A percentile compares a stretch with the other conserved stretches of the same genome.
Conservation (phyloP, 352 stramenopile genomes). For the Pseudoperonospora humuli region DNA sequence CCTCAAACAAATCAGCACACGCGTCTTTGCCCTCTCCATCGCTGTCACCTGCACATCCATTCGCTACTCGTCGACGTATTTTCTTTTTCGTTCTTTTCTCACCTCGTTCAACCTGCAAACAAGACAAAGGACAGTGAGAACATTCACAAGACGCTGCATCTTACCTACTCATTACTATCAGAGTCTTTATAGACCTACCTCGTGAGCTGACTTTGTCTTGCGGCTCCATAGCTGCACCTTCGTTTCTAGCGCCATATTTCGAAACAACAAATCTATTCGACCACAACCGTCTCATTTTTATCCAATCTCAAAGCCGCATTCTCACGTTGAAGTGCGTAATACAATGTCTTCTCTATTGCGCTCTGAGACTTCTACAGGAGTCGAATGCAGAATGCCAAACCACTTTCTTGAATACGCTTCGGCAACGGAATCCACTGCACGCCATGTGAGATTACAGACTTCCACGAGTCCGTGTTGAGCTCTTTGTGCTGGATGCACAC, state of each 20-base stretch:
- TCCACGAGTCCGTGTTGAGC: no score
- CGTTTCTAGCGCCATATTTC: constrained; percentile 19
- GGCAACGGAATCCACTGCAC: no score
- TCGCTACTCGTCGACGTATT: constrained; percentile 19
- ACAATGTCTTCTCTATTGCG: background rate
- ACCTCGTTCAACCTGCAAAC: constrained; percentile 3
- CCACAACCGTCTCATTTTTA: constrained; percentile 1
- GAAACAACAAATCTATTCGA: constrained; percentile 7
- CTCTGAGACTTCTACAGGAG: no score
- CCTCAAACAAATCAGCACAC: constrained; percentile 37
- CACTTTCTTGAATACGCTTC: no score
- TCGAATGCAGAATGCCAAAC: no score
- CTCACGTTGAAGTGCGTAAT: constrained; percentile 19
- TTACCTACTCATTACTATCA: no score
- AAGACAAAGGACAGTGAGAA: constrained; percentile 1
- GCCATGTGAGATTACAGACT: no score
- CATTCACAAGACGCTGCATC: no score
- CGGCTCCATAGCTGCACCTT: constrained; percentile 18
- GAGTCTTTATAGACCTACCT: no score
- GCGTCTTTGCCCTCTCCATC: constrained; percentile 5
- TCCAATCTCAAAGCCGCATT: constrained; percentile 12
- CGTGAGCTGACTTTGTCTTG: constrained; percentile 6
- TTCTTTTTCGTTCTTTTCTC: constrained; percentile 23
- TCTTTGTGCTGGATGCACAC: no score
- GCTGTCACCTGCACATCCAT: background rate